phyloP scores from a whole-genome alignment of 345 rosid genomes.

The Eucalyptus regnans region DNA sequence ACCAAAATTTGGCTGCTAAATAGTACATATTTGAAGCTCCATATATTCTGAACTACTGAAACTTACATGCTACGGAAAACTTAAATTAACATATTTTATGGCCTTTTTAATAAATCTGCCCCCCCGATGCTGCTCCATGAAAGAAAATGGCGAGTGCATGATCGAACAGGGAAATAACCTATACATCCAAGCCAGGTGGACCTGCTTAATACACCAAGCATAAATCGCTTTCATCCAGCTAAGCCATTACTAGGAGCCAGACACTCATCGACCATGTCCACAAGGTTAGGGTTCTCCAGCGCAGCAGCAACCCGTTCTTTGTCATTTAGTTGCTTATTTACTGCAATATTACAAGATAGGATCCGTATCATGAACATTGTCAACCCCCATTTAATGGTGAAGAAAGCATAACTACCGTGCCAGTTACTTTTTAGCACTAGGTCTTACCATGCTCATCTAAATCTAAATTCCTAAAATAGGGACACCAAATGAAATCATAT shows the following conservation, averaged over 20 bases:
- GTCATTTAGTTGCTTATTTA: slow-evolving; percentile 87
- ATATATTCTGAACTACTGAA: not conserved
- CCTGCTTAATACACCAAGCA: not conserved
- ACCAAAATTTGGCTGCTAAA: not conserved
- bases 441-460: not conserved
- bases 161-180: not conserved
- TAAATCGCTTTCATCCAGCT: not conserved
- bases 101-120: not conserved
- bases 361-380: not conserved
- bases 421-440: not conserved
- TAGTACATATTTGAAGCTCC: not conserved
- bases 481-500: not conserved
- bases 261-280: slow-evolving; percentile 88
- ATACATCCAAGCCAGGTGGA: not conserved
- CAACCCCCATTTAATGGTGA: not conserved
- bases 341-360: slow-evolving; percentile 25
- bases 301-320: slow-evolving; percentile 95
- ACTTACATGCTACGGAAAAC: not conserved
- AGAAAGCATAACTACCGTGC: not conserved
- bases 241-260: slow-evolving; percentile 54
- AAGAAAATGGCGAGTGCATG: not conserved
- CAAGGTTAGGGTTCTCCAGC: slow-evolving; percentile 81
- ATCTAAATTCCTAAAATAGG: not conserved
- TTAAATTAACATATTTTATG: not conserved
- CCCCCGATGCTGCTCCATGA: not conserved